Conservation (phyloP, 495 filamentous ascomycete species). For the Tuber microsphaerosporum region DNA sequence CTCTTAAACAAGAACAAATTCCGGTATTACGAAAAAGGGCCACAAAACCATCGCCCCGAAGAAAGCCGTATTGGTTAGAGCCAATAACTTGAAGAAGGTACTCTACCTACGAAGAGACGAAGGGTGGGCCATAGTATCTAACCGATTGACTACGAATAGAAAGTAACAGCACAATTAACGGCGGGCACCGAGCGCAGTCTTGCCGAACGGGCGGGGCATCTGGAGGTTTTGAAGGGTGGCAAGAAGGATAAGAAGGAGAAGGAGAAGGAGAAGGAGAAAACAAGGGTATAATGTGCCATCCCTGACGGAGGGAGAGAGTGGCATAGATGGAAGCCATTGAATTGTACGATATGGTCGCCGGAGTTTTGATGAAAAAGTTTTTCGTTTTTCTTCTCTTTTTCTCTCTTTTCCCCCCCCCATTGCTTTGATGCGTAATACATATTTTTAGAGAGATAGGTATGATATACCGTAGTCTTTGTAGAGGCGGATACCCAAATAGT, state of each 20-base stretch:
- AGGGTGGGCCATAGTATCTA: neutral
- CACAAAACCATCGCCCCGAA: conserved; percentile 61
- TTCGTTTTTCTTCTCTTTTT: neutral
- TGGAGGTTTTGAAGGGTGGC: conserved; percentile 55
- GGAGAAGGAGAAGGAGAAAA: neutral
- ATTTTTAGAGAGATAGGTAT: neutral
- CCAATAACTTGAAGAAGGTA: conserved; percentile 59
- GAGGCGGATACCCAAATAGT: neutral
- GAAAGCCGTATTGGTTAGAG: conserved; percentile 54
- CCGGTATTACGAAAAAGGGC: conserved; percentile 51
- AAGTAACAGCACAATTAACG: conserved; percentile 58
- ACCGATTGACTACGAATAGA: conserved; percentile 44
- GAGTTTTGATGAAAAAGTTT: neutral
- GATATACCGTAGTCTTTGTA: neutral
- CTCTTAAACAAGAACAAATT: conserved; percentile 30
- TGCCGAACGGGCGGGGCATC: conserved; percentile 63
- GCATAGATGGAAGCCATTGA: neutral
- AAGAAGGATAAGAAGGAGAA: conserved; percentile 37
- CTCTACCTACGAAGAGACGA: conserved; percentile 11
- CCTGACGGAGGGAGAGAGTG: neutral
- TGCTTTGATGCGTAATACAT: neutral
- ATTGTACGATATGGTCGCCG: neutral
- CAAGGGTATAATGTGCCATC: neutral
- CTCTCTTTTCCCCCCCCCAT: neutral
- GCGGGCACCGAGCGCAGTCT: conserved; percentile 60